Conservation (phyloP, 2,329 filamentous ascomycete genomes). For the Chrysoporthe austroafricana region DNA sequence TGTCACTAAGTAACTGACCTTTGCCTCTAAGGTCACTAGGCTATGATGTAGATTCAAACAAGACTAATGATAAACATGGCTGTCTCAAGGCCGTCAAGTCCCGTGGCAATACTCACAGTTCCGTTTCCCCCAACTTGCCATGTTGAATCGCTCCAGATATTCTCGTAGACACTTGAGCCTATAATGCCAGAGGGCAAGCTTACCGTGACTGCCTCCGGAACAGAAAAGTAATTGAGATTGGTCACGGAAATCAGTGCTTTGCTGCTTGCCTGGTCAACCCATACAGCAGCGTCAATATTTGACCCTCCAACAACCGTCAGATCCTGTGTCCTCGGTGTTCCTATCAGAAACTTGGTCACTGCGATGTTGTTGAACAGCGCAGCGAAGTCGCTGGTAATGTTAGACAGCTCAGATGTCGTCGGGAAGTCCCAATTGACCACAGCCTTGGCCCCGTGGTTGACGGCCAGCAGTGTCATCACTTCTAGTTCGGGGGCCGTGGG, state of each 20-base stretch:
- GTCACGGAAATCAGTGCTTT: conserved; percentile 29
- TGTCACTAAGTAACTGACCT: too few species aligned
- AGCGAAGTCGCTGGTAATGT: conserved; percentile 43
- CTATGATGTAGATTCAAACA: neutral
- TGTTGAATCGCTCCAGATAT: conserved; percentile 25
- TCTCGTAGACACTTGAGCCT: conserved; percentile 6
- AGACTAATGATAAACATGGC: conserved; percentile 18
- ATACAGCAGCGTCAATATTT: conserved; percentile 46
- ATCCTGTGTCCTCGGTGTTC: conserved; percentile 33
- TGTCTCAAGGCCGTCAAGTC: conserved; percentile 13
- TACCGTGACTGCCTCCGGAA: conserved; percentile 17
- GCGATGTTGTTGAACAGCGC: conserved; percentile 40
- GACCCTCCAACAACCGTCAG: conserved; percentile 33
- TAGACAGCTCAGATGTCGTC: conserved; percentile 39
- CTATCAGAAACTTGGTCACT: conserved; percentile 44
- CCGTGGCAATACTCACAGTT: conserved; percentile 4
- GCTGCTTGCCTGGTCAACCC: conserved; percentile 37
- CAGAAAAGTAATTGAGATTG: conserved; percentile 27
- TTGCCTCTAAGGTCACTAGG: neutral
- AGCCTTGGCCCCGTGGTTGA: conserved; percentile 55
- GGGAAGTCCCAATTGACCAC: conserved; percentile 55
- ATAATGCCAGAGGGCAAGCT: conserved; percentile 20
- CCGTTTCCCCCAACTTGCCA: conserved; percentile 26
- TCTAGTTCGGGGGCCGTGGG: conserved; percentile 50
- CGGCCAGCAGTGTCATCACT: conserved; percentile 50